These are phyloP conservation scores for Biscutella laevigata DNA, from an alignment of 441 rosid species.

Conservation along the genomic window DNA sequence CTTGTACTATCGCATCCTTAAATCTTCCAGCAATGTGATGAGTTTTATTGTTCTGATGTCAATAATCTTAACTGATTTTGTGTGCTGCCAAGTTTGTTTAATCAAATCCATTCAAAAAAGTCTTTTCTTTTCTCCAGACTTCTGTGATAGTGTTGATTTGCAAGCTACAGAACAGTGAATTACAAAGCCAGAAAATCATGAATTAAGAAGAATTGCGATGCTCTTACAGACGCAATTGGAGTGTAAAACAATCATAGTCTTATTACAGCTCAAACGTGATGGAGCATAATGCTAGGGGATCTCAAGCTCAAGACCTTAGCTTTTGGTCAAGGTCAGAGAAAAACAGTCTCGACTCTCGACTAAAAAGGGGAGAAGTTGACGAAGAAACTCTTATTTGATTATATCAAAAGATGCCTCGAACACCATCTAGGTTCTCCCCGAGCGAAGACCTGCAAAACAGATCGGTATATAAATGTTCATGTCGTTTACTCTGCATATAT, in stretches of 20 bases:
- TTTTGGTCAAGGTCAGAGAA: neutral
- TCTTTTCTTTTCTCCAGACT: neutral
- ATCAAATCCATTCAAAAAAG: neutral
- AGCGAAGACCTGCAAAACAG: slow-evolving; percentile 46
- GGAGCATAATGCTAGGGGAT: neutral
- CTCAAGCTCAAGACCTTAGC: neutral
- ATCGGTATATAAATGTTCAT: neutral
- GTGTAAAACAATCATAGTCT: neutral
- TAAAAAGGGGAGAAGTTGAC: neutral
- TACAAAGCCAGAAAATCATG: too few species aligned
- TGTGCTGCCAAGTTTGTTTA: neutral
- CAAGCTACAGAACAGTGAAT: neutral
- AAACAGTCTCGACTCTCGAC: neutral
- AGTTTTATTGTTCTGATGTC: neutral
- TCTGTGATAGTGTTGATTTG: too few species aligned
- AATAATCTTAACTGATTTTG: neutral
- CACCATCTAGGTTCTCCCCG: slow-evolving; percentile 67
- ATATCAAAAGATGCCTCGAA: slow-evolving; percentile 46
- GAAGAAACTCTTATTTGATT: neutral
- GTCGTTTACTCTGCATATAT: neutral
- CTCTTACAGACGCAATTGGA: neutral
- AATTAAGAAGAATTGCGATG: too few species aligned
- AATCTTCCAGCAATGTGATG: too few species aligned
- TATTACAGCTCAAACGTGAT: neutral
- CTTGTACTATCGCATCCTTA: too few species aligned